Evolutionary conservation across 208 protist genomes (phyloP).

Genomic region (Leishmania tropica): DNA sequence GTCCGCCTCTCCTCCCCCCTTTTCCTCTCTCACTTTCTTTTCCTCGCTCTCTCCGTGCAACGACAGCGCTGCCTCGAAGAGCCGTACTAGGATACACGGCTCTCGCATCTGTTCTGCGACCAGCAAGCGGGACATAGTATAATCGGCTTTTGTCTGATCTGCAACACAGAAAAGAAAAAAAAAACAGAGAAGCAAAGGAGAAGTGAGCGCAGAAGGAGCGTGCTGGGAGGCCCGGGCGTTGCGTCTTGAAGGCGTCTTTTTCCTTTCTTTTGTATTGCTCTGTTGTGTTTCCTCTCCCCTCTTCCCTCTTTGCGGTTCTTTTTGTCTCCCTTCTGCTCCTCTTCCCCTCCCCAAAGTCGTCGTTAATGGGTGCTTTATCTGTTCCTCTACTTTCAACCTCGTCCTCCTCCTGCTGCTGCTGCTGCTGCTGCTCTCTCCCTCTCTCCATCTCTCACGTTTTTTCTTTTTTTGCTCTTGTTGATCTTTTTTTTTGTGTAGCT

Average conservation of each 20-base stretch:
- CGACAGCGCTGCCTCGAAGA: neutral
- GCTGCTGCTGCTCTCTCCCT: neutral
- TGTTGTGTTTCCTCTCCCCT: neutral
- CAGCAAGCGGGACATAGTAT: neutral
- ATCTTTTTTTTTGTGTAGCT: neutral
- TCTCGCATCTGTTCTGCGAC: neutral
- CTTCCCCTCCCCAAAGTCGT: neutral
- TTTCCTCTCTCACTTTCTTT: no score
- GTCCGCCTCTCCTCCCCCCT: neutral
- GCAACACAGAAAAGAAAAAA: neutral
- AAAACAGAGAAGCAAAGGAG: neutral
- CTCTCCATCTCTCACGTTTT: neutral
- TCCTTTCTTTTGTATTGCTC: neutral
- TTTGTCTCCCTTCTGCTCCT: neutral
- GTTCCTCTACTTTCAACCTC: neutral
- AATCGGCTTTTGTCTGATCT: neutral
- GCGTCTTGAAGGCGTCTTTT: neutral
- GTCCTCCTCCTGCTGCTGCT: neutral
- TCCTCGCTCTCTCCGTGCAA: neutral
- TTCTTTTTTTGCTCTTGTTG: no score
- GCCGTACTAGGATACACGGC: neutral
- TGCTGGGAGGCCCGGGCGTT: neutral
- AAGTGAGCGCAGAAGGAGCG: no score
- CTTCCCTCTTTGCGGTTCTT: neutral
- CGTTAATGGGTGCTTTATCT: neutral